Evolutionary conservation across 306 rosid species (phyloP), one percentile per base, ranked within the genome.

Genomic region (Psophocarpus tetragonolobus): DNA sequence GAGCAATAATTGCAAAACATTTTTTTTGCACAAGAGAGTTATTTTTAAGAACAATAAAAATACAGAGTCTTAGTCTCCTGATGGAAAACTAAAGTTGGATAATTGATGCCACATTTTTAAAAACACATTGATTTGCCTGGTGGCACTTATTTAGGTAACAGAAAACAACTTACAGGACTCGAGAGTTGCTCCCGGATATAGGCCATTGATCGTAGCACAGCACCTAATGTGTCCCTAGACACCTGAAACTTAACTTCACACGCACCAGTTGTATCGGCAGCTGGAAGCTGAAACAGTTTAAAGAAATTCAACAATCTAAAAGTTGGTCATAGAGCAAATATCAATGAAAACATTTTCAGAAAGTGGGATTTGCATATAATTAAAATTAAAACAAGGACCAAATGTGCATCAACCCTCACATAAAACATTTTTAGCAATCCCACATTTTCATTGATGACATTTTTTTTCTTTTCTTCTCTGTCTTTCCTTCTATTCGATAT

Each of bases 181-280:
- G 96, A 89, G 78, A 94, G 96, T 88, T 94, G 98, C 90, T 95
- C 96, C 0, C 97, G 97, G 63, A 91, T 95, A 80, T 95, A 95
- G 60, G 97, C 89, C 97, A 95, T 95, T 79, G 97, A 95, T 83
- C 97, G 91, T 32, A 92, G 87, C 91, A 95, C 92, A 63, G 98
- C 98, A 48, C 91, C 93, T 79, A 95, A 85, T 54, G 98, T 93
- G 64, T 95, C 97, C 87, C 77, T 91, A 48, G 97, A 88, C 71
- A 92, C 97, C 89, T 95, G 97, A 86, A 92, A 95, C 82, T 95
- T 92, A 42, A 92, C 96, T 82, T 92, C 98, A 2, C 95, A 87
- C 80, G 87, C 97, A 36, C 97, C 97, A 75, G 83, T 88, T 58
- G 97, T 85, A 81, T 89, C 96, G 1, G 92, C 64, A 63, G 83